Percentiles rank a stretch among this genome's conserved stretches.
phyloP scores from a whole-genome alignment of 148 eudicot species.

The Spergularia marina region DNA sequence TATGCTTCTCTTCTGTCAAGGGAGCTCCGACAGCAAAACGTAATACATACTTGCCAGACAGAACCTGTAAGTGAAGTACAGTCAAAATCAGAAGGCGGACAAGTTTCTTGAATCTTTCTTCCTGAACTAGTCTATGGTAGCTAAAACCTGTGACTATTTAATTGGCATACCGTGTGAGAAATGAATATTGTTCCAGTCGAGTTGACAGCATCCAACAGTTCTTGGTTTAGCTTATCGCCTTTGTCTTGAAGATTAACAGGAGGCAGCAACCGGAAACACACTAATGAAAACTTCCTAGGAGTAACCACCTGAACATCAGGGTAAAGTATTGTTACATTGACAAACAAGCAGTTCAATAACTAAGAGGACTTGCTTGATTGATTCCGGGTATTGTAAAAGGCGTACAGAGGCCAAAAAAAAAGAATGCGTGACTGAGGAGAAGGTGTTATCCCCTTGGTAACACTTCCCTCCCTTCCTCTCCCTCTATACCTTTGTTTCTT shows the following conservation, averaged over 20 bases:
- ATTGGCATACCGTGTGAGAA: slow-evolving; percentile 66
- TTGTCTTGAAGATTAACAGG: slow-evolving; percentile 35
- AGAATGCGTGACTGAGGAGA: too few relatives aligned
- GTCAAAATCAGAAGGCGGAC: neutral
- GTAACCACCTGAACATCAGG: slow-evolving; percentile 52
- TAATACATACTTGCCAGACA: slow-evolving; percentile 60
- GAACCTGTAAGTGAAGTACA: slow-evolving; percentile 43
- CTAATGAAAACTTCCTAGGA: slow-evolving; percentile 73
- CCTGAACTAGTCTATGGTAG: too few relatives aligned
- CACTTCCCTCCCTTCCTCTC: too few relatives aligned
- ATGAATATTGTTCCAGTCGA: slow-evolving; percentile 75
- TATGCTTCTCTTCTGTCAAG: slow-evolving; percentile 78
- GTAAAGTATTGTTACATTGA: neutral
- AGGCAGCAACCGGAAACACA: slow-evolving; percentile 76
- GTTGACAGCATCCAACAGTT: slow-evolving; percentile 76
- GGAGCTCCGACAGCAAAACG: slow-evolving; percentile 91
- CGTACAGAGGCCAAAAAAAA: too few relatives aligned
- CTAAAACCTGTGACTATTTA: too few relatives aligned
- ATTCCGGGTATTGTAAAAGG: neutral
- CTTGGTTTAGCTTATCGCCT: slow-evolving; percentile 61
- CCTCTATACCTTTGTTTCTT: too few relatives aligned
- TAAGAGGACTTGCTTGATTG: neutral
- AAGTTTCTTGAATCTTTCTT: too few relatives aligned
- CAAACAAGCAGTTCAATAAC: neutral
- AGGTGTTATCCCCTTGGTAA: too few relatives aligned